Percentiles rank a stretch among this genome's conserved stretches.
phyloP scores from a whole-genome alignment of 106 monocot species.

The Cymbidium sinense region DNA sequence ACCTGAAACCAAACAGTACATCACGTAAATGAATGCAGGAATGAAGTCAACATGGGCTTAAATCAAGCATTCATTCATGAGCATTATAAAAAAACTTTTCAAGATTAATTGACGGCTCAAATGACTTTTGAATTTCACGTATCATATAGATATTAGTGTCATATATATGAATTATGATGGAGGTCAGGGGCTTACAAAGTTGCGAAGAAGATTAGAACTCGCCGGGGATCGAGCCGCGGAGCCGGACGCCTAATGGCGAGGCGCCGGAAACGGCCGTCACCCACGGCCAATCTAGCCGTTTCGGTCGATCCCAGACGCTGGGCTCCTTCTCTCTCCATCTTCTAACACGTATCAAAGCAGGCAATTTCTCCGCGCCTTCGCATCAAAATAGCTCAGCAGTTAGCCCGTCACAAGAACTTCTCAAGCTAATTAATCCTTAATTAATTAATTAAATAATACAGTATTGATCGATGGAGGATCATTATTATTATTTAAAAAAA shows the following conservation, averaged over 20 bases:
- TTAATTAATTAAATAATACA: too few relatives aligned
- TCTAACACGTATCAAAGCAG: background rate
- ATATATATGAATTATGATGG: background rate
- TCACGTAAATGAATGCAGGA: too few relatives aligned
- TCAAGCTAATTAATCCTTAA: too few relatives aligned
- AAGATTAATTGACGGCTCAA: too few relatives aligned
- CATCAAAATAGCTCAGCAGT: background rate
- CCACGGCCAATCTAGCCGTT: background rate
- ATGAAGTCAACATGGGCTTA: too few relatives aligned
- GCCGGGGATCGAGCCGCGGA: slow-evolving; percentile 13
- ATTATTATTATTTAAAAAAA: too few relatives aligned
- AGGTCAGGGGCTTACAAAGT: slow-evolving; percentile 12
- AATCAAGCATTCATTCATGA: too few relatives aligned
- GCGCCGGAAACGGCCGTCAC: background rate
- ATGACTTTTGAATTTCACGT: too few relatives aligned
- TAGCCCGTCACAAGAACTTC: background rate
- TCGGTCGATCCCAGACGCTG: background rate
- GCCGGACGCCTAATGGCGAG: background rate
- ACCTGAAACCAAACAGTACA: slow-evolving; percentile 32
- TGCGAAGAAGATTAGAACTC: slow-evolving; percentile 10
- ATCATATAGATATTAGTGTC: too few relatives aligned
- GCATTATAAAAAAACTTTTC: too few relatives aligned
- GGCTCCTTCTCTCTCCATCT: background rate
- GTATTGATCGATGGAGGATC: too few relatives aligned
- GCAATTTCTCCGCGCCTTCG: background rate